Conservation (phyloP, 768 basidiomycete genomes). For the Mycena belliarum region DNA sequence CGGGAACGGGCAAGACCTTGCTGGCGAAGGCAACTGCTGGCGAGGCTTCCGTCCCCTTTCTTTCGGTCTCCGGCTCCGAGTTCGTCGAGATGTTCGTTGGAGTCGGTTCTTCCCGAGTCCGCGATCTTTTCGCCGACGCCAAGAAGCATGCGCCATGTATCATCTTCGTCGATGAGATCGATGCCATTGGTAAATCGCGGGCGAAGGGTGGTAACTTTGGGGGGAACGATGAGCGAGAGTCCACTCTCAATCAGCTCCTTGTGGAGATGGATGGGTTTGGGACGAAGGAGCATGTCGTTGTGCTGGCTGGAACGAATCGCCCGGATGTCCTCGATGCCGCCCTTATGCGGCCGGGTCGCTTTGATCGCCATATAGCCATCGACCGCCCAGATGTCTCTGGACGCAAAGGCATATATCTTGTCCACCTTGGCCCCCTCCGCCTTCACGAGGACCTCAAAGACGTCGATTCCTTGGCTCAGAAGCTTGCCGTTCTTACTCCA, state of each 20-base stretch:
- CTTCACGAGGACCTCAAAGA: conserved; percentile 58
- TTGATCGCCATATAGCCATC: conserved; percentile 95
- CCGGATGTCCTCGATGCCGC: conserved; percentile 96
- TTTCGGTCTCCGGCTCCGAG: conserved; percentile 97
- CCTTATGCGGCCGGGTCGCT: conserved; percentile 95
- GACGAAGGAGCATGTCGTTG: conserved; percentile 94
- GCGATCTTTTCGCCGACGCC: conserved; percentile 95
- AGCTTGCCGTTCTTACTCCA: conserved; percentile 93
- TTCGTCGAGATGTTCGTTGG: conserved; percentile 99
- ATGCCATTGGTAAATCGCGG: conserved; percentile 96
- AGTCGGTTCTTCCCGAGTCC: conserved; percentile 95
- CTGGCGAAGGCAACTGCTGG: conserved; percentile 98
- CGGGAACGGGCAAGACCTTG: conserved; percentile 97
- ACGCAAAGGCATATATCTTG: conserved; percentile 89
- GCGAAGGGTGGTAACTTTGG: conserved; percentile 73
- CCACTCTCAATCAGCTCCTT: conserved; percentile 93
- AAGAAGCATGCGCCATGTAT: conserved; percentile 98
- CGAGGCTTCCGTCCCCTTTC: conserved; percentile 96
- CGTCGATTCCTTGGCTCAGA: conserved; percentile 71
- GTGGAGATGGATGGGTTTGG: conserved; percentile 99
- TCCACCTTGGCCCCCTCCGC: conserved; percentile 85
- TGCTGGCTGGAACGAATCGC: conserved; percentile 95
- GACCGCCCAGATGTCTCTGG: conserved; percentile 94
- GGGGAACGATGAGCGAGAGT: conserved; percentile 97
- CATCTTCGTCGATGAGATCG: conserved; percentile 99